Evolutionary conservation across 2,329 filamentous ascomycete genomes (phyloP), one percentile per base, ranked within the genome.

Genomic region (Tolypocladium nubicola): DNA sequence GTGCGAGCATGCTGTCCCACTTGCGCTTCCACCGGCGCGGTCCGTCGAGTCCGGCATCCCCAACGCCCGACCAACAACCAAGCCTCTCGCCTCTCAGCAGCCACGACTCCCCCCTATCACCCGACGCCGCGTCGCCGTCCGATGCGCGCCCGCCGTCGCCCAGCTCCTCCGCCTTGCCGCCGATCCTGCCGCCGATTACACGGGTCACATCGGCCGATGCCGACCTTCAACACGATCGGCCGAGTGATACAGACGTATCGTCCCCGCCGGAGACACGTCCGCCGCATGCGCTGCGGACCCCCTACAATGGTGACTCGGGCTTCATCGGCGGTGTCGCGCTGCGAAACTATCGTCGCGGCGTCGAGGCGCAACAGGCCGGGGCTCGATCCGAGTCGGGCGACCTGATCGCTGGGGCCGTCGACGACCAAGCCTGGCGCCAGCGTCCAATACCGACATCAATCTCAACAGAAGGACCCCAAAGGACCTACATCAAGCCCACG

Each of bases 1-100:
- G 30, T 19, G 10, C 6, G 30, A 52, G 33, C 61, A 80, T 81
- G 78, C 72, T 80, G 56, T 79, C 78, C 62, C 76, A 79, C 69
- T 74, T 83, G 53, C 79, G 80, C 65, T 83, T 84, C 70, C 81
- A 83, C 64, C 78, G 81, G 64, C 78, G 80, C 65, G 79, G 74
- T 53, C 75, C 76, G 62, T 83, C 80, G 57, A 81, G 77, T 70
- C 80, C 81, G 60, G 73, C 76, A 30, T 82, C 81, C 39, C 80
- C 81, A 6, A 66, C 75, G 33, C 73, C 76, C 56, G 79, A 83
- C 57, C 76, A 75, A 57, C 66, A 73, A 43, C 77, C 47, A 3
- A 59, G 75, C 62, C 71, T 61, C 63, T 76, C 70, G 58, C 67
- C 70, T 60, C 58, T 67, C 53, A 65, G 61, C 62, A 72, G 70